Percentiles rank a stretch among this genome's conserved stretches.
Evolutionary conservation across 163 green algal species (phyloP).

Genomic region (Scenedesmus sp.): DNA sequence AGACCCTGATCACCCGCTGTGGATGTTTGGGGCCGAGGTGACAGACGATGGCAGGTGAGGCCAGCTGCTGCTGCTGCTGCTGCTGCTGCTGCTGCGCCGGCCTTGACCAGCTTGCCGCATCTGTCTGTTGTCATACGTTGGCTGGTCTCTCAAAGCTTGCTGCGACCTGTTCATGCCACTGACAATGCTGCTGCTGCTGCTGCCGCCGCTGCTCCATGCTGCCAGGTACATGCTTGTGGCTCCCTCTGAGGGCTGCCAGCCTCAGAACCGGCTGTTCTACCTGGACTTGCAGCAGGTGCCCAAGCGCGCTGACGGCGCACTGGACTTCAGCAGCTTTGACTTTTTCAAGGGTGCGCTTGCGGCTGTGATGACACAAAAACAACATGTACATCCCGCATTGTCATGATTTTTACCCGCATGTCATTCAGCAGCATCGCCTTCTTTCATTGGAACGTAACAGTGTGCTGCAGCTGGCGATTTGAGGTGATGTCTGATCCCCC

Average conservation of each 20-base stretch:
- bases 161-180: background rate
- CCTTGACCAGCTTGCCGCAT: background rate
- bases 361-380: too few relatives aligned
- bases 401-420: too few relatives aligned
- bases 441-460: too few relatives aligned
- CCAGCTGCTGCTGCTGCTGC: background rate
- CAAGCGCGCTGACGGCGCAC: slow-evolving; percentile 31
- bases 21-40: slow-evolving; percentile 83
- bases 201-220: background rate
- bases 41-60: slow-evolving; percentile 85
- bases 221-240: slow-evolving; percentile 87
- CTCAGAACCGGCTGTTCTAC: slow-evolving; percentile 78
- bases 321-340: slow-evolving; percentile 77
- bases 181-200: background rate
- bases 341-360: slow-evolving; percentile 51
- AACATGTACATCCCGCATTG: too few relatives aligned
- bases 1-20: slow-evolving; percentile 77
- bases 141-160: background rate
- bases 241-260: slow-evolving; percentile 82
- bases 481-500: background rate
- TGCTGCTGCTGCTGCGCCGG: background rate
- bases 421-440: too few relatives aligned
- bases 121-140: background rate
- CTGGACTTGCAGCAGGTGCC: slow-evolving; percentile 39
- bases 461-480: background rate